These are phyloP conservation scores for Debaryomyces prosopidis DNA, from an alignment of 805 yeast species.

Conservation along the genomic window DNA sequence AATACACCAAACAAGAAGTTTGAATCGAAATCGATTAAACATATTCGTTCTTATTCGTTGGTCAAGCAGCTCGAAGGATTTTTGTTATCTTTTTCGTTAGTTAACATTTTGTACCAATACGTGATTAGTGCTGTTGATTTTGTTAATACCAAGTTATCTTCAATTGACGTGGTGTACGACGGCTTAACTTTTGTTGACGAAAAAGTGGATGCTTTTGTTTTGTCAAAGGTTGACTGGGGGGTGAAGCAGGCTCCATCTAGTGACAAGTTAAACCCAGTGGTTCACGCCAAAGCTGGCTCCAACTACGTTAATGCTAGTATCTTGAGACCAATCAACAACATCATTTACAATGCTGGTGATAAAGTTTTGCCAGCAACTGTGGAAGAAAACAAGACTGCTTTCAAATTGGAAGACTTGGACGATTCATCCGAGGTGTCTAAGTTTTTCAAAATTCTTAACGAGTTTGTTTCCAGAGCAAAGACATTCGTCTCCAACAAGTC, in stretches of 20 bases:
- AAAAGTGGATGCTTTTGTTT: slow-evolving; percentile 22
- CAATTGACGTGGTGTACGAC: slow-evolving; percentile 17
- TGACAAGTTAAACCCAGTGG: slow-evolving; percentile 9
- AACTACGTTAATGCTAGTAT: slow-evolving; percentile 5
- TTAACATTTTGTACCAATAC: slow-evolving; percentile 24
- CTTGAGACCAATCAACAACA: slow-evolving; percentile 14
- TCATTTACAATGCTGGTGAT: slow-evolving; percentile 17
- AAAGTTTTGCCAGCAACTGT: slow-evolving; percentile 26
- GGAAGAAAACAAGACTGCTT: slow-evolving; percentile 27
- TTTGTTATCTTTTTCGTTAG: slow-evolving; percentile 24
- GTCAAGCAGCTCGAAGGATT: slow-evolving; percentile 22
- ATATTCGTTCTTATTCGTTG: slow-evolving; percentile 31
- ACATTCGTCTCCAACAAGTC: slow-evolving; percentile 27
- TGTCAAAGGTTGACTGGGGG: slow-evolving; percentile 21
- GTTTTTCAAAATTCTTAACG: slow-evolving; percentile 18
- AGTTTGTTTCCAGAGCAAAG: slow-evolving; percentile 19
- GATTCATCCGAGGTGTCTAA: slow-evolving; percentile 17
- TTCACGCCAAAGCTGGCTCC: slow-evolving; percentile 9
- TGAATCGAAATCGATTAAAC: slow-evolving; percentile 32
- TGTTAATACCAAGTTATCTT: slow-evolving; percentile 21
- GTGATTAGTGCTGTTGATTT: slow-evolving; percentile 20
- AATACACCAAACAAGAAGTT: slow-evolving; percentile 17
- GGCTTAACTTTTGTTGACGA: slow-evolving; percentile 21
- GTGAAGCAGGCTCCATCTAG: slow-evolving; percentile 12
- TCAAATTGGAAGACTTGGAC: slow-evolving; percentile 18